These are phyloP conservation scores for Moesziomyces parantarcticus DNA, from an alignment of 1,284 basidiomycete species.

Conservation along the genomic window DNA sequence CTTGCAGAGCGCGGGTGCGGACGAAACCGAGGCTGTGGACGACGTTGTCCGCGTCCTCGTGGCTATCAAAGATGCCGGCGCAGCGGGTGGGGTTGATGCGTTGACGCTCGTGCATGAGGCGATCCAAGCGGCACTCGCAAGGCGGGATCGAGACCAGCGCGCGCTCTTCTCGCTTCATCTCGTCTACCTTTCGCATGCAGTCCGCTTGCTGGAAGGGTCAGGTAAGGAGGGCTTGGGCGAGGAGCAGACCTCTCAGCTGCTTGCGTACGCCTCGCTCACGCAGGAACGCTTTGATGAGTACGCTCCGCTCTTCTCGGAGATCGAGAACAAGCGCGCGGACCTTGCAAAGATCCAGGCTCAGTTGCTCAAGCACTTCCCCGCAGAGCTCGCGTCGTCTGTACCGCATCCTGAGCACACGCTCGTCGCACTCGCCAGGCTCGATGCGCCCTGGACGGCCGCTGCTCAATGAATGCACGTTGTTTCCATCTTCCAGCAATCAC, in stretches of 20 bases:
- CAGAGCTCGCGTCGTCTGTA: neutral
- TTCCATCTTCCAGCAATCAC: neutral
- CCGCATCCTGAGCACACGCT: neutral
- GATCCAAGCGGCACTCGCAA: slow-evolving; percentile 14
- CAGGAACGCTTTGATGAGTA: slow-evolving; percentile 21
- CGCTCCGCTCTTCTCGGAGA: slow-evolving; percentile 14
- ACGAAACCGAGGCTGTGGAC: neutral
- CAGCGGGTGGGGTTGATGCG: neutral
- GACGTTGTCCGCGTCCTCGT: slow-evolving; percentile 21
- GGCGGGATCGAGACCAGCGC: slow-evolving; percentile 10
- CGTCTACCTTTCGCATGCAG: slow-evolving; percentile 19
- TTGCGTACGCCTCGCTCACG: slow-evolving; percentile 23
- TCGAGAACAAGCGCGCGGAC: slow-evolving; percentile 11
- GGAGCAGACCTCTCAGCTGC: slow-evolving; percentile 9
- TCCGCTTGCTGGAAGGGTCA: neutral
- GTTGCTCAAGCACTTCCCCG: slow-evolving; percentile 1
- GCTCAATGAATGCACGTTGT: neutral
- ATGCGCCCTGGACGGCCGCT: slow-evolving; percentile 19
- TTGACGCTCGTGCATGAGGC: slow-evolving; percentile 19
- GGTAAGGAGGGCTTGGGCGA: slow-evolving; percentile 1
- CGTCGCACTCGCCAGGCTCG: slow-evolving; percentile 12
- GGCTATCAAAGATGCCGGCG: slow-evolving; percentile 9
- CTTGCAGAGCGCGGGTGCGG: neutral
- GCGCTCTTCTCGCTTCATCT: slow-evolving; percentile 26
- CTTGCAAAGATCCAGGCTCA: slow-evolving; percentile 4